Evolutionary conservation across 163 green algal genomes (phyloP).

Genomic region (Chlamydomonas reinhardtii): DNA sequence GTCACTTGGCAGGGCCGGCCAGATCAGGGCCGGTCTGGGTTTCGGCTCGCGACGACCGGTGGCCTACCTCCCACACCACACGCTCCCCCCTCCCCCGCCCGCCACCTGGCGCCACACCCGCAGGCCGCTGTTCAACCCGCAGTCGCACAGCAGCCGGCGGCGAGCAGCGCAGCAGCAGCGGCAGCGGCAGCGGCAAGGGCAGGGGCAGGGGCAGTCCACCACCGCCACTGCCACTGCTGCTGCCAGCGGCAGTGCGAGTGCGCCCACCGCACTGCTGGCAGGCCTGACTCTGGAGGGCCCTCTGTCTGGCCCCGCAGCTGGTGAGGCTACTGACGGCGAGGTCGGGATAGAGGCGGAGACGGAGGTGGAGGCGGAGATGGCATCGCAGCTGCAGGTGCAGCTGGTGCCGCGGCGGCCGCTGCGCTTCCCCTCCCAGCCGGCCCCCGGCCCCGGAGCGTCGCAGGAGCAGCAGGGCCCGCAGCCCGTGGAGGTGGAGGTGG

Average conservation of each 20-base stretch:
- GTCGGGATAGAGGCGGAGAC: no score
- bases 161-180: not conserved
- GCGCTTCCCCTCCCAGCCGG: not conserved
- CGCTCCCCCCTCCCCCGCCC: not conserved
- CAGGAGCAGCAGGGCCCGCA: not conserved
- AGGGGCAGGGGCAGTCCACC: no score
- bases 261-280: no score
- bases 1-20: no score
- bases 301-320: no score
- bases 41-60: no score
- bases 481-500: not conserved
- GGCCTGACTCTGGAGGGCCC: not conserved
- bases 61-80: no score
- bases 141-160: constrained; percentile 3
- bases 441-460: not conserved
- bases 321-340: no score
- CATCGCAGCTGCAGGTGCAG: not conserved
- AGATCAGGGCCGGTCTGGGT: no score
- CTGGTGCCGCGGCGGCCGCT: not conserved
- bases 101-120: not conserved
- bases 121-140: constrained; percentile 17
- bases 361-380: not conserved
- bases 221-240: no score
- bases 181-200: not conserved
- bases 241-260: no score